Conservation (phyloP, 2,329 filamentous ascomycete genomes). For the Fusarium subtropicale region DNA sequence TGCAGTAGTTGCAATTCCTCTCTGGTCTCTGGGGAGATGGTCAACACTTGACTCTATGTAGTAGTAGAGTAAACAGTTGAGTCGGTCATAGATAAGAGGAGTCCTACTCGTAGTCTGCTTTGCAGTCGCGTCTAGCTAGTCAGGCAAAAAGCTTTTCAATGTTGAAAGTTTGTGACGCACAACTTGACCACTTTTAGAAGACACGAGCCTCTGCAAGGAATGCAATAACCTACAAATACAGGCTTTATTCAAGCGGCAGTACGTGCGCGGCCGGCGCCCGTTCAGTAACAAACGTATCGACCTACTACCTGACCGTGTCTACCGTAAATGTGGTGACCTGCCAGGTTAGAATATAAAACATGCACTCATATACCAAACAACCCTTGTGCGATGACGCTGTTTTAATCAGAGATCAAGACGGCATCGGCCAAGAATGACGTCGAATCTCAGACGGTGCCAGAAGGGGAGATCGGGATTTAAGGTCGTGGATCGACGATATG, state of each 20-base stretch:
- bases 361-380: not conserved
- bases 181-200: not conserved
- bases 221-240: constrained; percentile 9
- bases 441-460: constrained; percentile 32
- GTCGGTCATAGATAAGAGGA: constrained; percentile 11
- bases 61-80: constrained; percentile 32
- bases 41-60: not conserved
- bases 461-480: constrained; percentile 43
- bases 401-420: constrained; percentile 34
- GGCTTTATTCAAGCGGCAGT: constrained; percentile 37
- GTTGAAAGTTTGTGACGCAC: constrained; percentile 6
- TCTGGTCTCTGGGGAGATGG: constrained; percentile 41
- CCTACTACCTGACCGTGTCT: not conserved
- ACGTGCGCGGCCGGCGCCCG: constrained; percentile 7
- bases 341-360: constrained; percentile 25
- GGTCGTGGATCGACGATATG: constrained; percentile 46
- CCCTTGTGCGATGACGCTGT: constrained; percentile 34
- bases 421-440: constrained; percentile 44
- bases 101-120: not conserved
- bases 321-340: constrained; percentile 7
- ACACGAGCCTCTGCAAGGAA: constrained; percentile 1
- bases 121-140: not conserved
- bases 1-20: constrained; percentile 36
- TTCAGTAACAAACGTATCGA: not conserved
- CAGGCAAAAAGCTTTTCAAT: not conserved